Evolutionary conservation across 441 rosid genomes (phyloP), one percentile per base, ranked within the genome.

Genomic region (Kokia cookei): DNA sequence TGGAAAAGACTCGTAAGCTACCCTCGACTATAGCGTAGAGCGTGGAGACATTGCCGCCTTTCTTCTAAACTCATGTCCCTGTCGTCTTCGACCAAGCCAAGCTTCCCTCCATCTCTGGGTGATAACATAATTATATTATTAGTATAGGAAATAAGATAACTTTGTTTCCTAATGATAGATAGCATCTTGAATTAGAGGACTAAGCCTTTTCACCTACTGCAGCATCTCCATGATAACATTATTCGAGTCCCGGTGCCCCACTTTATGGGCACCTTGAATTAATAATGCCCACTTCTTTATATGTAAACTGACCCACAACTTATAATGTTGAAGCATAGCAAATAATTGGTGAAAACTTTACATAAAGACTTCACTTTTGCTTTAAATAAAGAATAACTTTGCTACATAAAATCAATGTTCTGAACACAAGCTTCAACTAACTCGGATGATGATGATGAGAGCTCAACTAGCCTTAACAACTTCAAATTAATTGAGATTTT

Each of bases 1-100:
- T 75, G 71, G 65, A 51, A 57, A 55, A 67, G 73, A 59, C 66
- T 7, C 5, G 73, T 57, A 63, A 12, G n/a, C 74, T 42, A 68
- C 69, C 24, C 32, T 57, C 40, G 40, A 35, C 40, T 35, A 32
- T 32, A 35, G 14, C 3, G 61, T 24, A 1, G 61, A 57, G 14
- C 24, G 61, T 57, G 14, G 32, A 57, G 32, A 45, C n/a, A 65
- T 35, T 65, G 61, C 47, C 43, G 47, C 54, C 59, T 4, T 48
- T 11, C 42, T 37, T 29, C 12, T 65, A 59, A 62, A 47, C 53
- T 77, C 63, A 6, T 48, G 32, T 32, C 2, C 5, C 57, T 55
- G 24, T 72, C 53, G 55, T 64, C 65, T 35, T 43, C 65, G 1
- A 12, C 17, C 58, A 32, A 35, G 7, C 76, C 61, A 53, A 45